Evolutionary conservation across 2,329 filamentous ascomycete species (phyloP), one percentile per base, ranked within the genome.

Genomic region (Phoma sp.): DNA sequence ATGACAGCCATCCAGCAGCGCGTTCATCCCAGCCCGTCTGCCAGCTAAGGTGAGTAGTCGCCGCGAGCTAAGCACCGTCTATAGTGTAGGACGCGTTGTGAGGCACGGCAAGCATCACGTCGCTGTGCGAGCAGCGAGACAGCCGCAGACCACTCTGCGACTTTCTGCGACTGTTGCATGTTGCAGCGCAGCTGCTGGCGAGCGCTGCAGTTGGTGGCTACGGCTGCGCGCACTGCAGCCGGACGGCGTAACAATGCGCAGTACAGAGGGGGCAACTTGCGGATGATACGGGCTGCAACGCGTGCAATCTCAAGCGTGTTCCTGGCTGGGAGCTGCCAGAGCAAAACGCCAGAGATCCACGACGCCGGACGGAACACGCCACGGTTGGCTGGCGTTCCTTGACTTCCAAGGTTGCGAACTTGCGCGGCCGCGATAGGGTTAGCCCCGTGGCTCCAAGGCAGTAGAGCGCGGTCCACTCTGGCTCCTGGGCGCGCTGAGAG

Each of bases 221-320:
- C 36, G 27, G 45, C 40, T n/a, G 50, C 30, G 44, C 24, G 39
- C 56, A 56, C 47, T 24, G 42, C 56, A 55, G 48, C 13, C 45
- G 23, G 30, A 42, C 40, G 49, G 56, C 49, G 52, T 42, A 48
- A 57, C 44, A 52, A 57, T 60, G 47, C 39, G 55, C 55, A 44
- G 44, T 30, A 49, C 52, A 46, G 52, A 41, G 46, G 44, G 47
- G 53, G 52, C 48, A 45, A 44, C 41, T 47, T 48, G 61, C 58
- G 61, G 59, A 59, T 61, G 58, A 58, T 53, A 60, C 64, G 61
- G 61, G 58, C 45, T 54, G 27, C 52, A 45, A 49, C 52, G 52
- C 52, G 52, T 54, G 57, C 64, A 57, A 61, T 55, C 57, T 55
- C 61, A 59, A 64, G 68, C 66, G 66, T 70, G 70, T 70, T 72